A percentile compares a stretch with the other conserved stretches of the same genome.
These are phyloP conservation scores for Drechslerella stenobrocha DNA, from an alignment of 2,329 filamentous ascomycete genomes.

Conservation along the genomic window DNA sequence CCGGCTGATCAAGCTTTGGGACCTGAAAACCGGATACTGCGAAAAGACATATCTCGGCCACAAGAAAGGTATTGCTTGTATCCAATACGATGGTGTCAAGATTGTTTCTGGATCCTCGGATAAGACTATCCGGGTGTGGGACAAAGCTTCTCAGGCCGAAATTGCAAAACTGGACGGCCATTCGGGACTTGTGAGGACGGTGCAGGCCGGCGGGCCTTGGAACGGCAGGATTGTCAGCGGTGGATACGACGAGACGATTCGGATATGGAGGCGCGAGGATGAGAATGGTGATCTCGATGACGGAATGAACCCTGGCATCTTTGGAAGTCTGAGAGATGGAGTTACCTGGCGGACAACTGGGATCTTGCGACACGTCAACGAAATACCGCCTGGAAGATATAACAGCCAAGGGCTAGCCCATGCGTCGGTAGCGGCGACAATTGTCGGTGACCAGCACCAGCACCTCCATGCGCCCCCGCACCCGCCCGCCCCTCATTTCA, in stretches of 20 bases:
- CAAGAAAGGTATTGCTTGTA: conserved; percentile 92
- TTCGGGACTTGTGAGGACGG: conserved; percentile 81
- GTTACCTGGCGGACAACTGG: conserved; percentile 55
- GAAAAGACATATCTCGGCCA: conserved; percentile 81
- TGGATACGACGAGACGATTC: conserved; percentile 92
- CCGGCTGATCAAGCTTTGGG: conserved; percentile 91
- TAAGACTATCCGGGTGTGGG: conserved; percentile 93
- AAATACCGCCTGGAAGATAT: conserved; percentile 22
- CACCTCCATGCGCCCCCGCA: conserved; percentile 11
- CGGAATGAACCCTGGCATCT: conserved; percentile 73
- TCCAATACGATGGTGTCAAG: conserved; percentile 89
- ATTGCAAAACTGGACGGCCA: conserved; percentile 86
- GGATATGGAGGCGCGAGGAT: conserved; percentile 87
- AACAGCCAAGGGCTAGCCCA: conserved; percentile 19
- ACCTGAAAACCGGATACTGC: conserved; percentile 77
- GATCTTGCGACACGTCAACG: conserved; percentile 52
- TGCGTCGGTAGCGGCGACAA: conserved; percentile 34
- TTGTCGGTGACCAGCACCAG: conserved; percentile 17
- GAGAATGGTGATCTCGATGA: conserved; percentile 78
- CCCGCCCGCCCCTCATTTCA: conserved; percentile 33
- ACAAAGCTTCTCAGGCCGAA: conserved; percentile 80
- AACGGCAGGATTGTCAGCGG: conserved; percentile 96
- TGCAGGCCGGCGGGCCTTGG: conserved; percentile 73
- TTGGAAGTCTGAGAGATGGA: conserved; percentile 64
- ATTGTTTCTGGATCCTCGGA: conserved; percentile 97